These are phyloP conservation scores for Entomortierella chlamydospora DNA, from an alignment of 192 early-diverging fungal genomes.

Conservation along the genomic window DNA sequence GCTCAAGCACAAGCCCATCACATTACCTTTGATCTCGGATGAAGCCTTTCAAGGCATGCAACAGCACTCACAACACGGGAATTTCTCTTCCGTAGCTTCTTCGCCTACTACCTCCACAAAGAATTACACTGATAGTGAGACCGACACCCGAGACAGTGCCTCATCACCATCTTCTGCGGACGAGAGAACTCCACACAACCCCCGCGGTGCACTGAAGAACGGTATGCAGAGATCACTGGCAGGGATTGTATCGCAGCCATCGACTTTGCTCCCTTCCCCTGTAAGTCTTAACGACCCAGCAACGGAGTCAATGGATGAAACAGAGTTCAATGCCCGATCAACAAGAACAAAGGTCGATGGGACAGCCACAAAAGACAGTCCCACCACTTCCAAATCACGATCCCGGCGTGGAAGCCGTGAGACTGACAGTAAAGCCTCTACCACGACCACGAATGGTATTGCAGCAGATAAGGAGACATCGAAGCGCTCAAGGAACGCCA, in stretches of 20 bases:
- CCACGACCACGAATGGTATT: background rate
- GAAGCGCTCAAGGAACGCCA: constrained; percentile 20
- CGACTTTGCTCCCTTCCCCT: constrained; percentile 27
- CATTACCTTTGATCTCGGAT: constrained; percentile 39
- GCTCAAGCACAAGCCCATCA: constrained; percentile 35
- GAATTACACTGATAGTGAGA: constrained; percentile 19
- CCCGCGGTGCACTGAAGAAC: constrained; percentile 23
- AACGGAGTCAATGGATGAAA: constrained; percentile 36
- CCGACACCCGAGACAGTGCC: constrained; percentile 2
- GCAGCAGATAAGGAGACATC: constrained; percentile 12
- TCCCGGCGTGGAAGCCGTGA: constrained; percentile 52
- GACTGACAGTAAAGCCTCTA: constrained; percentile 7
- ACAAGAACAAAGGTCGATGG: constrained; percentile 23
- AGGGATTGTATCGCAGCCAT: constrained; percentile 6
- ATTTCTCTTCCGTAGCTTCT: constrained; percentile 5
- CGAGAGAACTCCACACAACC: background rate
- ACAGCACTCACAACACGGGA: background rate
- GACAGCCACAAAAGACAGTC: constrained; percentile 36
- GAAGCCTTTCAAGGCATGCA: constrained; percentile 10
- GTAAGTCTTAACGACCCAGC: constrained; percentile 29
- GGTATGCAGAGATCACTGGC: constrained; percentile 17
- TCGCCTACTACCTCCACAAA: constrained; percentile 35
- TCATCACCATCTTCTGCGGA: constrained; percentile 1
- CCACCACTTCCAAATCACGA: constrained; percentile 16
- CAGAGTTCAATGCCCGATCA: constrained; percentile 44